Evolutionary conservation across 2,329 filamentous ascomycete genomes (phyloP), one percentile per base, ranked within the genome.

Genomic region (Exophiala calicioides): DNA sequence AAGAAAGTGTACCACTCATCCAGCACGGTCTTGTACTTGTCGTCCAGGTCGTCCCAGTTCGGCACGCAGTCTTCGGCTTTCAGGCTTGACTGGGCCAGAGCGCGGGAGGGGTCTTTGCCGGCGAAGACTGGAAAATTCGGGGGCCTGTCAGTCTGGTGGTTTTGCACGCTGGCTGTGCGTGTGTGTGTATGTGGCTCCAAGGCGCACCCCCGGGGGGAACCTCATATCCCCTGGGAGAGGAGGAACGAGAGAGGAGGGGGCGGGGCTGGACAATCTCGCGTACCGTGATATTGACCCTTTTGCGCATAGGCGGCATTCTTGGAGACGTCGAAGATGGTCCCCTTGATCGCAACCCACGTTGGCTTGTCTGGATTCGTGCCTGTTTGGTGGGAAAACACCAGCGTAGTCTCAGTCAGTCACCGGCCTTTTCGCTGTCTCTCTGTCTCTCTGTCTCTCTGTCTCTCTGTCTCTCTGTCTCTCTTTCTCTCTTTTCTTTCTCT

Each of bases 51-150:
- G 47, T 85, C 76, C 86, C 88, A 97, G 39, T 96, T 85, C 2
- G 93, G 74, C 23, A 74, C 74, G 56, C 88, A 91, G 58, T 97
- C 90, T 61, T 93, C 88, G 4, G 78, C 68, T 67, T 95, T 94
- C 38, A 90, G 82, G 5, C 90, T 95, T 1, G 89, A 93, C 66
- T 84, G 84, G 8, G 83, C 93, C 2, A 98, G 79, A 5, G 90
- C 93, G 52, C 89, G 82, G n/a, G 93, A 97, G 19, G 93, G 86
- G 63, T 98, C 94, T 65, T 95, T 95, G 52, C 93, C 93, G 2
- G 89, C 87, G 65, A 98, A 98, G 15, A 96, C 93, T 98, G 58
- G n/a, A n/a, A n/a, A n/a, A n/a, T n/a, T n/a, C n/a, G n/a, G n/a
- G n/a, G n/a, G n/a, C n/a, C 10, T 23, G 12, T 21, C 27, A 36